Conservation (phyloP, 192 early-diverging fungal species). For the Coemansia sp. region DNA sequence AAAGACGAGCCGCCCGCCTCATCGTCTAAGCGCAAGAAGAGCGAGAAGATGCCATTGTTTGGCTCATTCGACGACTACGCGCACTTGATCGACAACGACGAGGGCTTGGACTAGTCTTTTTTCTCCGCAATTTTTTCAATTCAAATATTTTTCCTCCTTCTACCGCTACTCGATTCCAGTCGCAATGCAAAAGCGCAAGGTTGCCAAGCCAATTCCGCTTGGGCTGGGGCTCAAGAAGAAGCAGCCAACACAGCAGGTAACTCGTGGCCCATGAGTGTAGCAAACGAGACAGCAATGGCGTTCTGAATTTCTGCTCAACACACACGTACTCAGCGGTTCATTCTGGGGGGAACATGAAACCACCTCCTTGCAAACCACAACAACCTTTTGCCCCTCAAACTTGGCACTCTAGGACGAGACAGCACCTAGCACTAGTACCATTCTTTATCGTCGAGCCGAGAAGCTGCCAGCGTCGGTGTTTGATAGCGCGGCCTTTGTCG, state of each 20-base stretch:
- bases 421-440: background rate
- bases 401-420: background rate
- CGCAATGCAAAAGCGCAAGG: slow-evolving; percentile 40
- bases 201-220: slow-evolving; percentile 17
- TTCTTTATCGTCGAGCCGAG: background rate
- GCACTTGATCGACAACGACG: slow-evolving; percentile 45
- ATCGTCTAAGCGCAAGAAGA: slow-evolving; percentile 57
- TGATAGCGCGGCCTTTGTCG: background rate
- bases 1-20: slow-evolving; percentile 10
- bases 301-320: slow-evolving; percentile 3
- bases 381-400: background rate
- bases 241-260: slow-evolving; percentile 20
- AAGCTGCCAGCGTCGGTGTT: background rate
- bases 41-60: slow-evolving; percentile 62
- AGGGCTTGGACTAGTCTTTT: slow-evolving; percentile 32
- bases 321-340: background rate
- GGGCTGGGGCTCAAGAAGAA: slow-evolving; percentile 14
- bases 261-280: background rate
- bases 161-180: background rate
- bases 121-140: background rate
- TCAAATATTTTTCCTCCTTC: background rate
- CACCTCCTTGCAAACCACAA: background rate
- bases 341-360: too few species aligned
- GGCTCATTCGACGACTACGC: slow-evolving; percentile 74
- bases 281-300: background rate